These are phyloP conservation scores for Polytolypa hystricis DNA, from an alignment of 2,329 filamentous ascomycete genomes.

Conservation along the genomic window DNA sequence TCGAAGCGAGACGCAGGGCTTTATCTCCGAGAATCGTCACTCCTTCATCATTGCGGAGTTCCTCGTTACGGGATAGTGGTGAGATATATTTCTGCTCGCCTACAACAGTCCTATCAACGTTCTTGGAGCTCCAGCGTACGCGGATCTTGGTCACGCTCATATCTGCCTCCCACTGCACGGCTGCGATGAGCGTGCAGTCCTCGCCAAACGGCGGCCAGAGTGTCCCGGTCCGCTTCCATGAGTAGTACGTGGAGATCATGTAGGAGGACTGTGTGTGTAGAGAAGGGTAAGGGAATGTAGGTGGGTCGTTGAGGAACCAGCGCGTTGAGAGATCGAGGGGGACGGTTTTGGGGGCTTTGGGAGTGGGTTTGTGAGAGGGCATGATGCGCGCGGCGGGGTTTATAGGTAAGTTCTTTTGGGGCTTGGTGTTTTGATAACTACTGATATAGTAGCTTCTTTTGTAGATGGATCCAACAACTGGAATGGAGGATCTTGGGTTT, in stretches of 20 bases:
- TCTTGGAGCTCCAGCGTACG: conserved; percentile 24
- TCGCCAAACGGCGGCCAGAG: conserved; percentile 6
- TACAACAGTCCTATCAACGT: conserved; percentile 20
- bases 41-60: conserved; percentile 15
- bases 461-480: too few relatives aligned
- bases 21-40: conserved; percentile 7
- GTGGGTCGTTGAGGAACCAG: conserved; percentile 20
- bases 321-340: conserved; percentile 20
- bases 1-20: conserved; percentile 14
- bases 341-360: conserved; percentile 5
- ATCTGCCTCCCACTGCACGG: conserved; percentile 21
- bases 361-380: neutral
- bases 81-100: conserved; percentile 22
- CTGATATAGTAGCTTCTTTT: too few relatives aligned
- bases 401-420: too few relatives aligned
- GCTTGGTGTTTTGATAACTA: too few relatives aligned
- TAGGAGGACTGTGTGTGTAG: conserved; percentile 7
- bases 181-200: conserved; percentile 17
- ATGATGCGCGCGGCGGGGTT: neutral
- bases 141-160: conserved; percentile 24
- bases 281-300: conserved; percentile 14
- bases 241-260: conserved; percentile 9
- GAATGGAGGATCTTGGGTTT: too few relatives aligned
- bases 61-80: neutral
- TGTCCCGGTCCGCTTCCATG: conserved; percentile 10